Conservation (phyloP, 805 yeast genomes). For the Kodamaea laetipori region DNA sequence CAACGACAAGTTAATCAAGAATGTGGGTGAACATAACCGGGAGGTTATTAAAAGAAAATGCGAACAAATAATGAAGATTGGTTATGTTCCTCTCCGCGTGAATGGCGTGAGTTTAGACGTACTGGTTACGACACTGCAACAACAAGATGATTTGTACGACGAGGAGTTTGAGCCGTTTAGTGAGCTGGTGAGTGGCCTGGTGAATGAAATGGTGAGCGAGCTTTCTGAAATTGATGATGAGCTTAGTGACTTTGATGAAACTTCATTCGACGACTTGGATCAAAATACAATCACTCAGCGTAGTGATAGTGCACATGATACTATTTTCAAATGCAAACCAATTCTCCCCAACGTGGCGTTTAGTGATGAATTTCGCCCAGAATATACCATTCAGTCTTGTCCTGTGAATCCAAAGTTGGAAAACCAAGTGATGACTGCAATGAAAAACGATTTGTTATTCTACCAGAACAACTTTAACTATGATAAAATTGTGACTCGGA, state of each 20-base stretch:
- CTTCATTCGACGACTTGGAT: slow-evolving; percentile 8
- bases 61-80: slow-evolving; percentile 24
- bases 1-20: slow-evolving; percentile 18
- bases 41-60: slow-evolving; percentile 25
- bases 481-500: slow-evolving; percentile 34
- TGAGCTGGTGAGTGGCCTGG: not conserved
- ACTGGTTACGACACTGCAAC: not conserved
- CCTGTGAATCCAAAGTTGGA: slow-evolving; percentile 54
- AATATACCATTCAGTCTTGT: slow-evolving; percentile 56
- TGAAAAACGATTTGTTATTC: slow-evolving; percentile 54
- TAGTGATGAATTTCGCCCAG: slow-evolving; percentile 54
- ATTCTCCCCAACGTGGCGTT: slow-evolving; percentile 43
- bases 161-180: slow-evolving; percentile 4
- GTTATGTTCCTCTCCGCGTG: not conserved
- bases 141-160: slow-evolving; percentile 4
- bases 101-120: slow-evolving; percentile 6
- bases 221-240: not conserved
- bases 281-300: slow-evolving; percentile 15
- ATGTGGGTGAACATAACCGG: slow-evolving; percentile 24
- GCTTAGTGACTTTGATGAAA: slow-evolving; percentile 1
- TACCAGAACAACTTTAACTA: slow-evolving; percentile 40
- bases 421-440: slow-evolving; percentile 47
- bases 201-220: not conserved
- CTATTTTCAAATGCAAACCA: slow-evolving; percentile 20
- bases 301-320: not conserved